Evolutionary conservation across 1,284 basidiomycete species (phyloP).

Genomic region (Phellinidium pouzarii): DNA sequence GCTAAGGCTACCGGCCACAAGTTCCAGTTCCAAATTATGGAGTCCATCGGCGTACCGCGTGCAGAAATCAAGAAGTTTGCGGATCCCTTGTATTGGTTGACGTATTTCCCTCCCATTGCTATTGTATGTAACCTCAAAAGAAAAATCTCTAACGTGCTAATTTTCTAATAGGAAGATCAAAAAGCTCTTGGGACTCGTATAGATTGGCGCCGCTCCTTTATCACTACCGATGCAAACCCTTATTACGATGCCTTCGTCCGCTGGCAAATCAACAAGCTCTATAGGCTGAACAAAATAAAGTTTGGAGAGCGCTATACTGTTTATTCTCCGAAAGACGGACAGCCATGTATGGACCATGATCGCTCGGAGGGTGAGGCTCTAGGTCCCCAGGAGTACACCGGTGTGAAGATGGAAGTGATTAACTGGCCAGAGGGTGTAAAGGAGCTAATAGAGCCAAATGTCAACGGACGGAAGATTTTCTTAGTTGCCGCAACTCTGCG

Average conservation of each 20-base stretch:
- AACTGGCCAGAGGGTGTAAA: slow-evolving; percentile 67
- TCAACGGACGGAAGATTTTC: slow-evolving; percentile 78
- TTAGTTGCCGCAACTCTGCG: slow-evolving; percentile 94
- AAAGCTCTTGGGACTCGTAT: slow-evolving; percentile 87
- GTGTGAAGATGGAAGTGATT: slow-evolving; percentile 92
- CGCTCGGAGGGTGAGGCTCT: slow-evolving; percentile 92
- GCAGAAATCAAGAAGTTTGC: slow-evolving; percentile 94
- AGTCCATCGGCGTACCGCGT: slow-evolving; percentile 84
- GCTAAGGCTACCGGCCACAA: slow-evolving; percentile 92
- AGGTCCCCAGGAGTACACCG: slow-evolving; percentile 96
- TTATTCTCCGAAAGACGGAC: slow-evolving; percentile 97
- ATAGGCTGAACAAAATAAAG: slow-evolving; percentile 84
- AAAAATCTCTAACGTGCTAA: slow-evolving; percentile 11
- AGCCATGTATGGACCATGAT: slow-evolving; percentile 99
- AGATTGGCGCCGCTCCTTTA: slow-evolving; percentile 95
- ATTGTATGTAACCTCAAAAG: slow-evolving; percentile 41
- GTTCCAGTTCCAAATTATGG: slow-evolving; percentile 99
- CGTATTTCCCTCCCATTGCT: slow-evolving; percentile 95
- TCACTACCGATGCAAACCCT: slow-evolving; percentile 94
- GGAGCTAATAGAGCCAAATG: slow-evolving; percentile 56
- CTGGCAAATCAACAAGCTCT: slow-evolving; percentile 97
- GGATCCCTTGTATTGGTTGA: slow-evolving; percentile 88
- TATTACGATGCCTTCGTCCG: slow-evolving; percentile 98
- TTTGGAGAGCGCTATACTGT: slow-evolving; percentile 99
- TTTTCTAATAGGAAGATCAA: slow-evolving; percentile 60